Conservation (phyloP, 108 stramenopile species). For the Parietichytrium sp. region DNA sequence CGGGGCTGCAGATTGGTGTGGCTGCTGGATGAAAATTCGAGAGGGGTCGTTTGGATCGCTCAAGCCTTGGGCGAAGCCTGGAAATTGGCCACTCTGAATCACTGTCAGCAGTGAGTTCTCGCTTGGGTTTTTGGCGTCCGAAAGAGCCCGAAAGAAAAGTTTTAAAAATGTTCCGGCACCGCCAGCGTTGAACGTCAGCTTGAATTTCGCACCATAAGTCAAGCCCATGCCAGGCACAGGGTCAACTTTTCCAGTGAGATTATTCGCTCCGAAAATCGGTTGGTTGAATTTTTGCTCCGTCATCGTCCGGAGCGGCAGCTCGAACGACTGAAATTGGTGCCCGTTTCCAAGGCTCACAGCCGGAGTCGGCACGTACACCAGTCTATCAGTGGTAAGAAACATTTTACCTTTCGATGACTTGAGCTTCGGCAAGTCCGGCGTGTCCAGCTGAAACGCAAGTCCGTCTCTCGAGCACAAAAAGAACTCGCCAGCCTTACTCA, state of each 20-base stretch:
- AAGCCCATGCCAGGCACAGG: conserved; percentile 22
- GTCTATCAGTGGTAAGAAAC: not conserved
- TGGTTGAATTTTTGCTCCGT: conserved; percentile 40
- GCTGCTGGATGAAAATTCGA: not conserved
- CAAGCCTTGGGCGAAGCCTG: not conserved
- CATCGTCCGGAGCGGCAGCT: not conserved
- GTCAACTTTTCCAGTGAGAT: not conserved
- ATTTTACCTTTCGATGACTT: not conserved
- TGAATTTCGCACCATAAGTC: not conserved
- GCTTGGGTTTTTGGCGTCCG: not conserved
- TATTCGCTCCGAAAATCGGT: conserved; percentile 42
- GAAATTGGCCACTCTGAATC: not conserved
- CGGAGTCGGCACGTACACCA: not conserved
- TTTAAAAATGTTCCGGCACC: conserved; percentile 5
- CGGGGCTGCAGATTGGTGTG: not conserved
- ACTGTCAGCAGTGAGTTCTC: not conserved
- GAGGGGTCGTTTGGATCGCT: conserved; percentile 13
- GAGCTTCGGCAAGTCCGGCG: not conserved
- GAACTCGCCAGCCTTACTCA: conserved; percentile 5
- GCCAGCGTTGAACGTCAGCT: conserved; percentile 6
- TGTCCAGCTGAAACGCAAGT: not conserved
- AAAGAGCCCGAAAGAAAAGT: conserved; percentile 7
- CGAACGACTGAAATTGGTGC: conserved; percentile 7
- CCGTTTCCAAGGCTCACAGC: not conserved
- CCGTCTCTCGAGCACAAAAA: conserved; percentile 14